phyloP scores from a whole-genome alignment of 257 asterid genomes.

The Avicennia marina region DNA sequence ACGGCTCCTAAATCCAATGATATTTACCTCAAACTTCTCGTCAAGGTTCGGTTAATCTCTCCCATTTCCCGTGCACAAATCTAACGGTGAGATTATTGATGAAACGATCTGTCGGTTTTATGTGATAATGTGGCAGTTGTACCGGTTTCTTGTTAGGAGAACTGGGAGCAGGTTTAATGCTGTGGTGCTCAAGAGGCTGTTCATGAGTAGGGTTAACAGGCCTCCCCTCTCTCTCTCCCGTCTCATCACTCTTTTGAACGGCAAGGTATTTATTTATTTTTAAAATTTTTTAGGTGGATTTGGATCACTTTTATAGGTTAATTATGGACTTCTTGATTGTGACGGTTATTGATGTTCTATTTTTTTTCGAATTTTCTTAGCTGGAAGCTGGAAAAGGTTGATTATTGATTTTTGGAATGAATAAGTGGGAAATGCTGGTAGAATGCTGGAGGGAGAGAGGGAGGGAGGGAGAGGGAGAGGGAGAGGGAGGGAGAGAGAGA shows the following conservation, averaged over 20 bases:
- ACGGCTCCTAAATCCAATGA: slow-evolving; percentile 52
- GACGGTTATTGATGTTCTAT: too few relatives aligned
- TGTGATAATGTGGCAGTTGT: slow-evolving; percentile 39
- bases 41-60: slow-evolving; percentile 32
- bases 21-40: slow-evolving; percentile 55
- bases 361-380: background rate
- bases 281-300: background rate
- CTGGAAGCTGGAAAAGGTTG: background rate
- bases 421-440: background rate
- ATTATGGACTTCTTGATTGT: too few relatives aligned
- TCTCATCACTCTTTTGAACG: slow-evolving; percentile 52
- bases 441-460: too few relatives aligned
- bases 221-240: slow-evolving; percentile 86
- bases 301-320: too few relatives aligned
- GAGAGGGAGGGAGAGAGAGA: too few relatives aligned
- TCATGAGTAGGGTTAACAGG: slow-evolving; percentile 89
- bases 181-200: slow-evolving; percentile 75
- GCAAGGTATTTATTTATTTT: slow-evolving; percentile 41
- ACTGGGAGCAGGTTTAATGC: slow-evolving; percentile 85
- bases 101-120: slow-evolving; percentile 3
- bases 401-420: background rate
- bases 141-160: slow-evolving; percentile 86
- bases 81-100: background rate
- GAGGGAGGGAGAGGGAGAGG: too few relatives aligned
- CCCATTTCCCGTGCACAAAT: background rate